phyloP scores from a whole-genome alignment of 2,329 filamentous ascomycete species.

The Talaromyces sp. region DNA sequence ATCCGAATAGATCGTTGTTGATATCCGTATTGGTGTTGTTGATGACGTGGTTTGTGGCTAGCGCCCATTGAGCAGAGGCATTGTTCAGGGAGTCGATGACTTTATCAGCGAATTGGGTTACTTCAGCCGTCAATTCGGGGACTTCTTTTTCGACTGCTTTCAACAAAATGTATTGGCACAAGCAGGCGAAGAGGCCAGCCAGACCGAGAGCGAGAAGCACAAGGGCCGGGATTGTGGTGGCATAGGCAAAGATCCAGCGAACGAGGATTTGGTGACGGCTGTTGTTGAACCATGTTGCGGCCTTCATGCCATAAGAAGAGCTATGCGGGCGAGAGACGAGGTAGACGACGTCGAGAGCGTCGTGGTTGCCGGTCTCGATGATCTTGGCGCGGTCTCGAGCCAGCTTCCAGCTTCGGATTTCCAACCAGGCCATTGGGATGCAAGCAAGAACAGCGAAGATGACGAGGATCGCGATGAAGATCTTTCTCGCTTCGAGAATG shows the following conservation, averaged over 20 bases:
- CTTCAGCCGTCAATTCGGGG: conserved; percentile 69
- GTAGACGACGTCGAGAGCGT: conserved; percentile 85
- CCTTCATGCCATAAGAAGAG: conserved; percentile 66
- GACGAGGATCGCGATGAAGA: conserved; percentile 72
- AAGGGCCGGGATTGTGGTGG: conserved; percentile 79
- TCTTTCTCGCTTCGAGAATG: conserved; percentile 65
- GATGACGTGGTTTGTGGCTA: conserved; percentile 71
- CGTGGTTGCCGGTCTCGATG: conserved; percentile 62
- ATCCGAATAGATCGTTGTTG: conserved; percentile 80
- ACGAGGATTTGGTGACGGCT: conserved; percentile 66
- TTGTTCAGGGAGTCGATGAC: conserved; percentile 70
- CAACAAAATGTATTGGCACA: conserved; percentile 79
- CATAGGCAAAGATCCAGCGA: conserved; percentile 82
- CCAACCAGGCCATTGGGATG: conserved; percentile 73
- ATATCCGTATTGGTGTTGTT: conserved; percentile 63
- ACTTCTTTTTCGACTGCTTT: conserved; percentile 69
- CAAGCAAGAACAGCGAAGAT: conserved; percentile 70
- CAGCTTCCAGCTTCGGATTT: conserved; percentile 71
- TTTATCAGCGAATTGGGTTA: conserved; percentile 74
- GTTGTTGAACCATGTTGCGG: conserved; percentile 62
- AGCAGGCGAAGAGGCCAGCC: conserved; percentile 75
- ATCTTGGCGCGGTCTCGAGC: conserved; percentile 68
- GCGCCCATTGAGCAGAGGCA: conserved; percentile 73
- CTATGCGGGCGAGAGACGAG: conserved; percentile 79
- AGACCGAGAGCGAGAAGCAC: conserved; percentile 80